Evolutionary conservation across 2,329 filamentous ascomycete species (phyloP).

Genomic region (Amauroascus verrucosus): DNA sequence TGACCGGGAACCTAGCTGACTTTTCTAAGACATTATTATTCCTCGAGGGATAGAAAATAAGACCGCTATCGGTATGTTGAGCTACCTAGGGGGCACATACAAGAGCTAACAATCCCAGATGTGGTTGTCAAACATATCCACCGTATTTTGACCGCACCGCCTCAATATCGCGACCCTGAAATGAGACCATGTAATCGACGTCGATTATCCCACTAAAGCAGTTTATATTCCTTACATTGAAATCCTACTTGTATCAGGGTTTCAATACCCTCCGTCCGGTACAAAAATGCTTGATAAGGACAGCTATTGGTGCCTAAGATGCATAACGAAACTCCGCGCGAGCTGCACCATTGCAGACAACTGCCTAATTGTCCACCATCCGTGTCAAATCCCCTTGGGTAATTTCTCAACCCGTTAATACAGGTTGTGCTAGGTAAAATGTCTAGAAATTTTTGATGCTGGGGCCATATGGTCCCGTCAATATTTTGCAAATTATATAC

Average conservation of each 20-base stretch:
- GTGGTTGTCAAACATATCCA: slow-evolving; percentile 94
- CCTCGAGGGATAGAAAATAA: slow-evolving; percentile 89
- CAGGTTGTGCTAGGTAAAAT: too few species aligned
- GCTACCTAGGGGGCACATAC: background rate
- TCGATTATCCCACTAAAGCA: slow-evolving; percentile 4
- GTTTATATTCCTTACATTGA: background rate
- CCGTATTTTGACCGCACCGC: slow-evolving; percentile 77
- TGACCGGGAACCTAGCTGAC: slow-evolving; percentile 2
- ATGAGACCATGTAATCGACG: slow-evolving; percentile 18
- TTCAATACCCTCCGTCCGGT: background rate
- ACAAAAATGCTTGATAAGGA: too few species aligned
- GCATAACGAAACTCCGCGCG: too few species aligned
- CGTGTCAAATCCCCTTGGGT: too few species aligned
- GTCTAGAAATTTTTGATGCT: too few species aligned
- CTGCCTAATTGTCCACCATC: too few species aligned
- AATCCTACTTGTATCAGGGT: background rate
- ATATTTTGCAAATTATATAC: too few species aligned
- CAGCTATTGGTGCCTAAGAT: too few species aligned
- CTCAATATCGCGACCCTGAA: slow-evolving; percentile 66
- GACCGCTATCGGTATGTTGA: slow-evolving; percentile 58
- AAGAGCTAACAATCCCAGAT: slow-evolving; percentile 37
- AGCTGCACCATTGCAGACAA: too few species aligned
- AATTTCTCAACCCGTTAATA: too few species aligned
- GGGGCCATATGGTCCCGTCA: too few species aligned
- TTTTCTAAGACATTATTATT: slow-evolving; percentile 67